Percentiles rank a stretch among this genome's conserved stretches.
phyloP scores from a whole-genome alignment of 306 rosid species.

The Gastrolobium bilobum region DNA sequence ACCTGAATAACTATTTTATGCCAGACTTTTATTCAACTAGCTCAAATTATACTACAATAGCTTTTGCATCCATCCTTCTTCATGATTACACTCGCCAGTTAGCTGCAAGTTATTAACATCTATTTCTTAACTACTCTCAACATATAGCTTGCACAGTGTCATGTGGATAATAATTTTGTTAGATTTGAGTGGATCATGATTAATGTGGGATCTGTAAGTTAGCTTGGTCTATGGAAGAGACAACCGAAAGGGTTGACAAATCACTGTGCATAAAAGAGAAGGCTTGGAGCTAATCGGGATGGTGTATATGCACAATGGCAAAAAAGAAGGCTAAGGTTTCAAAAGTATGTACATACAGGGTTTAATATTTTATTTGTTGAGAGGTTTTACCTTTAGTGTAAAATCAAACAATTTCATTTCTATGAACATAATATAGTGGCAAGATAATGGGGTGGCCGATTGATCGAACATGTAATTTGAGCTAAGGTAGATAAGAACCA shows the following conservation, averaged over 20 bases:
- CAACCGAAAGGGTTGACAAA: no score
- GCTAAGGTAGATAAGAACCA: background rate
- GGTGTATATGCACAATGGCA: no score
- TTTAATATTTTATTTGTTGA: no score
- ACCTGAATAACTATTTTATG: conserved; percentile 92
- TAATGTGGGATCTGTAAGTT: no score
- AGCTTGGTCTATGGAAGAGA: no score
- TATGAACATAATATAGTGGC: background rate
- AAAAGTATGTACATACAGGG: no score
- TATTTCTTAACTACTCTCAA: background rate
- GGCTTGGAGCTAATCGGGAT: no score
- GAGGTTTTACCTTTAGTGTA: no score
- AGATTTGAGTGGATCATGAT: no score
- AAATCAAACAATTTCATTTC: background rate
- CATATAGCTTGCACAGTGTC: background rate
- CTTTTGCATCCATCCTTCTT: conserved; percentile 73
- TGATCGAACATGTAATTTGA: background rate
- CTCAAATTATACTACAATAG: conserved; percentile 62
- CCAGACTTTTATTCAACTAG: conserved; percentile 73
- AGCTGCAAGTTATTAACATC: conserved; percentile 50
- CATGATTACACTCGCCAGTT: conserved; percentile 76
- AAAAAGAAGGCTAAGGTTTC: no score
- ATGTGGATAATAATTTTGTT: background rate
- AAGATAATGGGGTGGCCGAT: background rate
- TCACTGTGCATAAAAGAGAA: no score